These are phyloP conservation scores for Buddleja alternifolia DNA, from an alignment of 257 asterid species.

Conservation along the genomic window DNA sequence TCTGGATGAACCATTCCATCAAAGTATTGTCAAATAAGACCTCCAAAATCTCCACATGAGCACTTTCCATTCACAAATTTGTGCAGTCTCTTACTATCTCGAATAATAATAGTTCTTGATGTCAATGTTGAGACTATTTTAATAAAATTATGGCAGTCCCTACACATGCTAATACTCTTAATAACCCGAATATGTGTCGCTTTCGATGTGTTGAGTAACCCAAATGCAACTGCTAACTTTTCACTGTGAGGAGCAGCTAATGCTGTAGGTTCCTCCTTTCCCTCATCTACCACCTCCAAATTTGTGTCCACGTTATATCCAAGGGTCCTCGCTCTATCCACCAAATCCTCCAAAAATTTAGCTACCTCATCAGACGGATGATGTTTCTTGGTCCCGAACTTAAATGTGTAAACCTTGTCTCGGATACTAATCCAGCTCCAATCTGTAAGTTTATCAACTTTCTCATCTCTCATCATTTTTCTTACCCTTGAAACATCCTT, in stretches of 20 bases:
- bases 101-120: slow-evolving; percentile 59
- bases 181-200: slow-evolving; percentile 54
- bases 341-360: slow-evolving; percentile 48
- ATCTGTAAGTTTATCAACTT: slow-evolving; percentile 57
- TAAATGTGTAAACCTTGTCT: slow-evolving; percentile 71
- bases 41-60: slow-evolving; percentile 84
- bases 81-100: slow-evolving; percentile 84
- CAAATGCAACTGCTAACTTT: slow-evolving; percentile 80
- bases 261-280: slow-evolving; percentile 32
- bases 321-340: slow-evolving; percentile 43
- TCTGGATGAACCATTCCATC: too few relatives aligned
- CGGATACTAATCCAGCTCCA: slow-evolving; percentile 87
- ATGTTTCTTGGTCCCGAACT: slow-evolving; percentile 36
- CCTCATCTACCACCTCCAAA: slow-evolving; percentile 38
- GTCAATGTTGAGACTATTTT: slow-evolving; percentile 60
- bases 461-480: slow-evolving; percentile 71
- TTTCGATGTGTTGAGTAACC: slow-evolving; percentile 54
- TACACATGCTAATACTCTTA: slow-evolving; percentile 83
- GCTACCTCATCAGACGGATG: slow-evolving; percentile 36
- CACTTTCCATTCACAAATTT: slow-evolving; percentile 70
- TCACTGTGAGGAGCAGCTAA: slow-evolving; percentile 70
- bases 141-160: slow-evolving; percentile 80
- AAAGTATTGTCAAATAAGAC: slow-evolving; percentile 45
- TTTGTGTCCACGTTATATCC: slow-evolving; percentile 51
- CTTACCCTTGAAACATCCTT: slow-evolving; percentile 75